phyloP scores from a whole-genome alignment of 2,329 filamentous ascomycete genomes.

The Epichloe baconii region DNA sequence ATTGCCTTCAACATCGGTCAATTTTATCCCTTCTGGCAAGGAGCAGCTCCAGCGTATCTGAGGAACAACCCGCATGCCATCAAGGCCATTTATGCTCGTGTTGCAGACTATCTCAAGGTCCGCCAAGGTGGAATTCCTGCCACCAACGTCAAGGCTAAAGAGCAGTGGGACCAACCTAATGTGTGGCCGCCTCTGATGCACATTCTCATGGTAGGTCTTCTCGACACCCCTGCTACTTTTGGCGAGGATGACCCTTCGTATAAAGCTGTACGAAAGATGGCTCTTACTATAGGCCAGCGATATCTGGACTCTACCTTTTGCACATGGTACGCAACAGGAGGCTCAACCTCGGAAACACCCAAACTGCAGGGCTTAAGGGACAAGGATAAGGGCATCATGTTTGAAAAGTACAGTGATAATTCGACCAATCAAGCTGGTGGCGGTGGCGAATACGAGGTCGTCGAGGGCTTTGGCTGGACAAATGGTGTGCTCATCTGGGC shows the following conservation, averaged over 20 bases:
- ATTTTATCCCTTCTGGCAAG: constrained; percentile 58
- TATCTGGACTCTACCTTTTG: constrained; percentile 57
- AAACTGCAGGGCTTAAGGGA: constrained; percentile 33
- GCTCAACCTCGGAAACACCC: constrained; percentile 39
- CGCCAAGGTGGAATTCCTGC: constrained; percentile 46
- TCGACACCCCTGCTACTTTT: constrained; percentile 45
- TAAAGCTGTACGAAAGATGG: constrained; percentile 38
- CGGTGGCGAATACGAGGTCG: constrained; percentile 56
- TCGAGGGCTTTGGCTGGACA: constrained; percentile 59
- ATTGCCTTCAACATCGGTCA: constrained; percentile 45
- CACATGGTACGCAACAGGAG: constrained; percentile 56
- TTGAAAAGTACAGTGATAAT: constrained; percentile 55
- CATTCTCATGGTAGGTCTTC: constrained; percentile 47
- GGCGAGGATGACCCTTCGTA: constrained; percentile 40
- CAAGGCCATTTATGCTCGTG: constrained; percentile 37
- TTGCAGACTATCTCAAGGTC: constrained; percentile 37
- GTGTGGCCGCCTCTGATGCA: constrained; percentile 59
- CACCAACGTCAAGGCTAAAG: constrained; percentile 45
- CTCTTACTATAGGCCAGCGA: constrained; percentile 47
- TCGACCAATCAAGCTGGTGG: constrained; percentile 46
- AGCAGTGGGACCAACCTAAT: constrained; percentile 60
- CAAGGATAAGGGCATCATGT: constrained; percentile 45
- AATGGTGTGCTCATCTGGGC: constrained; percentile 57
- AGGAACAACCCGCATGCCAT: constrained; percentile 47
- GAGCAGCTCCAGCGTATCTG: constrained; percentile 44